Evolutionary conservation across 352 stramenopile genomes (phyloP).

Genomic region (Detonula confervacea): DNA sequence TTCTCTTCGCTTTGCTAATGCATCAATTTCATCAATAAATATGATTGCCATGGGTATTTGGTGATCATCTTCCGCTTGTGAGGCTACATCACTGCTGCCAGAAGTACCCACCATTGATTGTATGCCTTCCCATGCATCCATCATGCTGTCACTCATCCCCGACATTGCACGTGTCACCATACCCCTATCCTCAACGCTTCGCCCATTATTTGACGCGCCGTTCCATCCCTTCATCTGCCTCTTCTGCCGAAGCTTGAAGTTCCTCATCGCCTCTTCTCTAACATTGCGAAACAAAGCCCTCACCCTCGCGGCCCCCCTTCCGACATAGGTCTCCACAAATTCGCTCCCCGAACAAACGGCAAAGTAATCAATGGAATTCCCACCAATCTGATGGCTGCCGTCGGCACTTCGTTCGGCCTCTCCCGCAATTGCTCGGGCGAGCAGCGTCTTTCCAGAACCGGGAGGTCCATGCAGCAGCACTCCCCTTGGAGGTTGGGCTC

Average conservation of each 20-base stretch:
- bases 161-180: slow-evolving; percentile 82
- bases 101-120: background rate
- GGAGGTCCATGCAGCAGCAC: slow-evolving; percentile 89
- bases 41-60: slow-evolving; percentile 72
- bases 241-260: slow-evolving; percentile 26
- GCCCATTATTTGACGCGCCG: background rate
- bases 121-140: slow-evolving; percentile 26
- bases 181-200: background rate
- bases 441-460: slow-evolving; percentile 89
- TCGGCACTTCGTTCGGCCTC: slow-evolving; percentile 83
- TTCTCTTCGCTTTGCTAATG: slow-evolving; percentile 73
- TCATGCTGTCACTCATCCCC: slow-evolving; percentile 20
- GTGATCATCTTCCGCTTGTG: slow-evolving; percentile 1
- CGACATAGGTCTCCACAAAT: slow-evolving; percentile 91
- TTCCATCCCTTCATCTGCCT: background rate
- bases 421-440: slow-evolving; percentile 88
- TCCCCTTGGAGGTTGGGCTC: slow-evolving; percentile 87
- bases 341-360: slow-evolving; percentile 45
- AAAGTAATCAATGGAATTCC: slow-evolving; percentile 48
- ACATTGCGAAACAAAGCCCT: slow-evolving; percentile 91
- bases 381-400: background rate
- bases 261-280: slow-evolving; percentile 69
- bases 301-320: slow-evolving; percentile 89
- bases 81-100: background rate
- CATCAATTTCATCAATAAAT: slow-evolving; percentile 86